Evolutionary conservation across 768 basidiomycete genomes (phyloP), one percentile per base, ranked within the genome.

Genomic region (Strobilomyces echinocephalus): DNA sequence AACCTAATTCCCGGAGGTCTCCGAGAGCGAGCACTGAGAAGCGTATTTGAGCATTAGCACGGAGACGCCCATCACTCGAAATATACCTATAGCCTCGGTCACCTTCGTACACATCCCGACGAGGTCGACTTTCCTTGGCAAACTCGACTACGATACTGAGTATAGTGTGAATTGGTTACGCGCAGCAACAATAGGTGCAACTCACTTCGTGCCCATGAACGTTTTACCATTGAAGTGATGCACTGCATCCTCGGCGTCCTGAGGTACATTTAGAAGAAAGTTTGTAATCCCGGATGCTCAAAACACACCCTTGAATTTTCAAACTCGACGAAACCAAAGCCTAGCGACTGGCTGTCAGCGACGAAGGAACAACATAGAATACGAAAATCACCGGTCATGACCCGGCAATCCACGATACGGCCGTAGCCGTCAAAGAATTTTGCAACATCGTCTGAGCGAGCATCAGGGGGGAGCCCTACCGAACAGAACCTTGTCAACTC

Each of bases 291-390:
- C 34, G 46, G 30, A 26, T 10, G 26, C 34, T 44, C 18, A 51
- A 30, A 46, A 44, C 35, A 24, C 39, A 83, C 93, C 74, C 88
- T 85, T 18, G 87, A 70, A 63, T 77, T 88, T 69, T 95, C 95
- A 65, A 97, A 98, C 71, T 98, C 95, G 60, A 97, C 84, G 69
- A 99, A 99, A 52, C 94, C 97, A 64, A 97, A 99, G 11, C 91
- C 91, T 91, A 55, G 39, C 33, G 39, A 3, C 44, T 57, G 52
- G 53, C 46, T 59, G 59, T 72, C 53, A 68, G 59, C 18, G 8
- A 18, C 7, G 14, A 41, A 18, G 35, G 10, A 21, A 9, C 30
- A 18, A 15, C 12, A 36, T 21, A 28, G 14, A 53, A 36, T 45
- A 51, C 12, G n/a, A 57, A 54, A 79, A 76, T 56, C 62, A 92